Evolutionary conservation across 148 eudicot species (phyloP).

Genomic region (Amaranthus hypochondriacus): DNA sequence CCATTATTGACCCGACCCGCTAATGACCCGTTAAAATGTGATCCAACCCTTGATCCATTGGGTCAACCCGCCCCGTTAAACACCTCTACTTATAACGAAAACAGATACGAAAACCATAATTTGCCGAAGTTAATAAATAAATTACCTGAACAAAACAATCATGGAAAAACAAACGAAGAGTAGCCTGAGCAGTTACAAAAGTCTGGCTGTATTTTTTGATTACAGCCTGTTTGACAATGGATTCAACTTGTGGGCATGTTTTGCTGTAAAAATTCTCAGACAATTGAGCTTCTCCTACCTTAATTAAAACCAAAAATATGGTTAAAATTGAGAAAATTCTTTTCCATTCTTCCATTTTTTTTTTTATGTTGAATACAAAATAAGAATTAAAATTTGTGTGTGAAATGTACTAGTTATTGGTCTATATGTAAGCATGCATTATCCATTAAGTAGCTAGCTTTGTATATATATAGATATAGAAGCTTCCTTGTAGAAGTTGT

Average conservation of each 20-base stretch:
- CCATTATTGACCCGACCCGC: too few relatives aligned
- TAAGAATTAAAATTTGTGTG: not conserved
- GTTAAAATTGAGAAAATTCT: conserved; percentile 23
- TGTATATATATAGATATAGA: not conserved
- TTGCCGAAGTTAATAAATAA: too few relatives aligned
- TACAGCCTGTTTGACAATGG: conserved; percentile 43
- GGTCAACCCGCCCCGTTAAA: too few relatives aligned
- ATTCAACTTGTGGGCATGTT: conserved; percentile 55
- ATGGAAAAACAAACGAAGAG: conserved; percentile 68
- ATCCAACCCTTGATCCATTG: too few relatives aligned
- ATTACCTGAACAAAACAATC: conserved; percentile 68
- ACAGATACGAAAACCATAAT: too few relatives aligned
- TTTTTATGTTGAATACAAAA: not conserved
- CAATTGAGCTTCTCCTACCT: conserved; percentile 37
- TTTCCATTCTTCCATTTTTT: conserved; percentile 29
- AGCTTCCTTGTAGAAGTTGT: not conserved
- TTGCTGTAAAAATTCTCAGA: conserved; percentile 38
- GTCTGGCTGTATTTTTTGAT: conserved; percentile 40
- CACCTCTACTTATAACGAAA: too few relatives aligned
- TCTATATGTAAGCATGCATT: not conserved
- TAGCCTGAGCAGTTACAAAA: conserved; percentile 54
- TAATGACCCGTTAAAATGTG: too few relatives aligned
- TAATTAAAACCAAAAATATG: conserved; percentile 15
- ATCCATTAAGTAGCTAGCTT: not conserved
- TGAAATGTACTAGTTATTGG: not conserved